These are phyloP conservation scores for Phytophthora rubi DNA, from an alignment of 352 stramenopile species.

Conservation along the genomic window DNA sequence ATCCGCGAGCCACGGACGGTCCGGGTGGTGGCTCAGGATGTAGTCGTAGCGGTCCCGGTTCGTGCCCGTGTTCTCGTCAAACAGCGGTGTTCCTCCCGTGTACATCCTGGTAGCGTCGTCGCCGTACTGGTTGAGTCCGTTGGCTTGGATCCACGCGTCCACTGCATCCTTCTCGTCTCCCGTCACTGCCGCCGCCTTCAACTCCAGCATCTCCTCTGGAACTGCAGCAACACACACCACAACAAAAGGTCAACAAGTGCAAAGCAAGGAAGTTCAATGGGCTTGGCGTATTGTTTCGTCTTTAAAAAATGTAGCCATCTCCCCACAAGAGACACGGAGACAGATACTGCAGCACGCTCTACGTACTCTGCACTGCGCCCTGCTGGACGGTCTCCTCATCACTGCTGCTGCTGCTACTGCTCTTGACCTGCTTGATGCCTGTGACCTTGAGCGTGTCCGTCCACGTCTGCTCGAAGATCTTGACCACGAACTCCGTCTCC, in stretches of 20 bases:
- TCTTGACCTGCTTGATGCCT: constrained; percentile 37
- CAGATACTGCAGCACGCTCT: constrained; percentile 8
- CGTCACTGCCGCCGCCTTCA: constrained; percentile 22
- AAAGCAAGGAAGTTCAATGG: constrained; percentile 17
- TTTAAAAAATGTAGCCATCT: constrained; percentile 18
- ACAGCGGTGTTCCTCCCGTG: constrained; percentile 80
- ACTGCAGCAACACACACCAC: constrained; percentile 24
- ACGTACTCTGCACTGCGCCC: constrained; percentile 32
- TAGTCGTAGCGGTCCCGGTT: constrained; percentile 67
- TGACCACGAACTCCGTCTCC: constrained; percentile 49
- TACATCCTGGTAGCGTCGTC: constrained; percentile 65
- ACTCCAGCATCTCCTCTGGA: constrained; percentile 3
- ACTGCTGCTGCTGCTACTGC: constrained; percentile 2
- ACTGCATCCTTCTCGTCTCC: constrained; percentile 62
- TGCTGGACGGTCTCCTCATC: constrained; percentile 13
- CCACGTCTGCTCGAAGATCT: constrained; percentile 69
- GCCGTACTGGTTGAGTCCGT: constrained; percentile 68
- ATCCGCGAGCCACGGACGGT: constrained; percentile 60
- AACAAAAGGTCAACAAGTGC: constrained; percentile 22
- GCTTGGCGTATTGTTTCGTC: constrained; percentile 9
- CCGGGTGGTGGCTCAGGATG: constrained; percentile 61
- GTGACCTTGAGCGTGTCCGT: constrained; percentile 69
- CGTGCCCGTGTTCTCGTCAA: constrained; percentile 70
- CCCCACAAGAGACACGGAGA: constrained; percentile 9
- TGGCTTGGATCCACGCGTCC: constrained; percentile 63